Evolutionary conservation across 805 yeast species (phyloP), one percentile per base, ranked within the genome.

Genomic region (Yamadazyma laniorum): DNA sequence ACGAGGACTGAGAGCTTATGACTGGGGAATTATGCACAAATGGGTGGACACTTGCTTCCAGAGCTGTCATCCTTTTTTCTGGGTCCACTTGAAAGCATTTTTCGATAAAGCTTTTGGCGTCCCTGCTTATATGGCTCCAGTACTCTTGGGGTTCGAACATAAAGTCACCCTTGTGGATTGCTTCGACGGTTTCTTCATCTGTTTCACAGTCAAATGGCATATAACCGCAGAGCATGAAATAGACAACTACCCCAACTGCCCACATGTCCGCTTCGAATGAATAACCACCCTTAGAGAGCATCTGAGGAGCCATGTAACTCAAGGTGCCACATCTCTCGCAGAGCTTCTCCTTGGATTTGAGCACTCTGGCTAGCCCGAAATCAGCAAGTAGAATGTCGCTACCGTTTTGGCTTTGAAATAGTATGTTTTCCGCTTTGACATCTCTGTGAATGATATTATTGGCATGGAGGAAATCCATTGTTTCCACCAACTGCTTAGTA

Each of bases 141-240:
- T 75, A 71, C 45, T 71, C 75, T 4, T 67, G 73, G n/a, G 85
- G 85, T 42, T 79, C 83, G 46, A 78, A 79, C 39, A 66, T 63
- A 50, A 67, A 81, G 42, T 82, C 83, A n/a, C 73, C 79, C 11
- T 55, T 63, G 16, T 53, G 40, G n/a, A 83, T 82, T 25, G 86
- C 85, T 28, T 77, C 72, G 49, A 72, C 68, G 9, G 88, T 85
- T 51, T 83, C 89, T 1, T 71, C 73, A 27, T 80, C 81, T 5
- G 78, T 72, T 35, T 82, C 89, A 45, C 89, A 77, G 50, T 83
- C 90, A 56, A 83, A 83, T 1, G 91, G 91, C 61, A 83, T 77
- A 53, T 82, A 84, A 2, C 90, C 90, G 44, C 83, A 72, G 12
- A 80, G 68, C 72, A 82, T 72, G 49, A 83, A 82, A 55, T 82